Conservation (phyloP, 1,284 basidiomycete genomes). For the Cryptococcus sp. region DNA sequence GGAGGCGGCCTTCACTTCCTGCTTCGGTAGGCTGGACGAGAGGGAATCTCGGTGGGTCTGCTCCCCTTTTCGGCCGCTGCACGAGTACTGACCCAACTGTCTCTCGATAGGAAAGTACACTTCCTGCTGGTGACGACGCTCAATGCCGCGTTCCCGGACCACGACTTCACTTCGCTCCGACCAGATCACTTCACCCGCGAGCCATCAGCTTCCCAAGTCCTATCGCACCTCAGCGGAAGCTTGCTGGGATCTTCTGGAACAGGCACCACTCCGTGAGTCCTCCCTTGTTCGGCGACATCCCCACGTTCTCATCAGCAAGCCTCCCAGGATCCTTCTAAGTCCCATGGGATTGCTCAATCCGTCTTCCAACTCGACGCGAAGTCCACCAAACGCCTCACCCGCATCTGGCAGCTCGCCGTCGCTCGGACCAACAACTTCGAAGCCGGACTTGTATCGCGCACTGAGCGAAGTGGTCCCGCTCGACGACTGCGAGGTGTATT, state of each 20-base stretch:
- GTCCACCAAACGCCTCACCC: constrained; percentile 4
- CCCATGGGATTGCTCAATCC: constrained; percentile 12
- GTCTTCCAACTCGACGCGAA: background rate
- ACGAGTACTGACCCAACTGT: background rate
- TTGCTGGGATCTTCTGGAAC: constrained; percentile 32
- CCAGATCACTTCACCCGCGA: constrained; percentile 88
- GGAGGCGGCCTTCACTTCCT: constrained; percentile 48
- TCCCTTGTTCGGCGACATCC: background rate
- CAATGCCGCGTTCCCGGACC: constrained; percentile 95
- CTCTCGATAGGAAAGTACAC: constrained; percentile 45
- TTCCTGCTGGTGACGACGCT: constrained; percentile 90
- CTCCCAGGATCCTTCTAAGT: constrained; percentile 9
- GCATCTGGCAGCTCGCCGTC: background rate
- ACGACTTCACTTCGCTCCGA: constrained; percentile 92
- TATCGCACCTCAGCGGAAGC: constrained; percentile 34
- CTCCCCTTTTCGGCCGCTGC: background rate
- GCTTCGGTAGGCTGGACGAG: constrained; percentile 53
- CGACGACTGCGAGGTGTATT: constrained; percentile 91
- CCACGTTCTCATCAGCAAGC: background rate
- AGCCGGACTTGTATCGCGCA: constrained; percentile 81
- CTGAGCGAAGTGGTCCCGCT: constrained; percentile 90
- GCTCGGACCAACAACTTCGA: constrained; percentile 56
- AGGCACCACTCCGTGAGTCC: constrained; percentile 32
- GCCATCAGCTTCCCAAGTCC: constrained; percentile 62
- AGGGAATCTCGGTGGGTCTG: constrained; percentile 49